Conservation (phyloP, 495 filamentous ascomycete genomes). For the Beverwykella pulmonaria region DNA sequence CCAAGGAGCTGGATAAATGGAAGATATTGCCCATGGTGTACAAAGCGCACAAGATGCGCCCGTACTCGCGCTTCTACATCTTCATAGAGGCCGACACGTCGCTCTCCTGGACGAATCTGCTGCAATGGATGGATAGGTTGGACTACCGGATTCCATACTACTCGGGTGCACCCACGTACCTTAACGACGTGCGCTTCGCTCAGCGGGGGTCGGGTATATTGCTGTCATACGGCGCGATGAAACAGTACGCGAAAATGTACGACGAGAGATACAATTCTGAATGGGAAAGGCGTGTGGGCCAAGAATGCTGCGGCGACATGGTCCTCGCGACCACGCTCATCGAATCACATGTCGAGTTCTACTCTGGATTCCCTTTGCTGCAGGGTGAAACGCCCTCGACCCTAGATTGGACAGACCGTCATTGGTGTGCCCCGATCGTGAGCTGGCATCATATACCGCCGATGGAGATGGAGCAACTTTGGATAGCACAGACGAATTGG, state of each 20-base stretch:
- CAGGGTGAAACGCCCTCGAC: slow-evolving; percentile 58
- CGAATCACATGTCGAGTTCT: slow-evolving; percentile 56
- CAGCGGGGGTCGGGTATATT: slow-evolving; percentile 72
- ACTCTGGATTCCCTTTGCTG: slow-evolving; percentile 57
- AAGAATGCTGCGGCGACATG: slow-evolving; percentile 70
- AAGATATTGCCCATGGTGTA: slow-evolving; percentile 62
- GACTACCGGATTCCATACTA: slow-evolving; percentile 57
- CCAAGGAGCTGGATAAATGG: slow-evolving; percentile 63
- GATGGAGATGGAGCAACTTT: slow-evolving; percentile 51
- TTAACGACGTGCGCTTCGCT: slow-evolving; percentile 60
- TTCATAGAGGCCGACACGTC: slow-evolving; percentile 74
- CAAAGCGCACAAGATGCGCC: slow-evolving; percentile 48
- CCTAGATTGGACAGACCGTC: slow-evolving; percentile 53
- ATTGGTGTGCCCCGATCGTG: slow-evolving; percentile 64
- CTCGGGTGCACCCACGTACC: slow-evolving; percentile 61
- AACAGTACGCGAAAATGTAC: slow-evolving; percentile 50
- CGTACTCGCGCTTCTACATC: slow-evolving; percentile 65
- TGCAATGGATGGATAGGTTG: slow-evolving; percentile 58
- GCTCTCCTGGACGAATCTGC: slow-evolving; percentile 63
- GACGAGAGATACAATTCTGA: slow-evolving; percentile 38
- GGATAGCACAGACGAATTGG: slow-evolving; percentile 50
- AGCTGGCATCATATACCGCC: slow-evolving; percentile 61
- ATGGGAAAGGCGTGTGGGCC: slow-evolving; percentile 58
- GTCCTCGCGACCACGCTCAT: slow-evolving; percentile 62
- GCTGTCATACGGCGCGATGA: slow-evolving; percentile 60